Evolutionary conservation across 1,139 yeast species (phyloP).

Genomic region (Lodderomyces beijingensis): DNA sequence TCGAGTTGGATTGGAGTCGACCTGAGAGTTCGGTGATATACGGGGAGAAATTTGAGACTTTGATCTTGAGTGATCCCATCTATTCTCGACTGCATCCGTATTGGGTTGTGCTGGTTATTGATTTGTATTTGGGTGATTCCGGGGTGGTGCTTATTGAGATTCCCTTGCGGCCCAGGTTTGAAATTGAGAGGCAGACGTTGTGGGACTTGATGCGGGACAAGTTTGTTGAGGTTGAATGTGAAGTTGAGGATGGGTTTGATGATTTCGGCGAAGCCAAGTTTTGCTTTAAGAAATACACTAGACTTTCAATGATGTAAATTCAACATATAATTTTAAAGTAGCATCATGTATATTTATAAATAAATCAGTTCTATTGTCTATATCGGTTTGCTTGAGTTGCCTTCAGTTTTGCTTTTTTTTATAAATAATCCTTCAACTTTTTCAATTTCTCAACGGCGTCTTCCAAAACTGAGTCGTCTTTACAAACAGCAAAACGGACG

Average conservation of each 20-base stretch:
- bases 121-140: slow-evolving; percentile 31
- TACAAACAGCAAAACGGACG: slow-evolving; percentile 92
- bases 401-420: slow-evolving; percentile 4
- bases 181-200: slow-evolving; percentile 54
- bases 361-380: not conserved
- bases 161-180: slow-evolving; percentile 68
- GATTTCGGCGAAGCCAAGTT: slow-evolving; percentile 79
- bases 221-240: slow-evolving; percentile 20
- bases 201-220: slow-evolving; percentile 49
- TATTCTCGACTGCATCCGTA: slow-evolving; percentile 79
- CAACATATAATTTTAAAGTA: too few relatives aligned
- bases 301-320: too few relatives aligned
- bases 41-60: slow-evolving; percentile 43
- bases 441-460: slow-evolving; percentile 77
- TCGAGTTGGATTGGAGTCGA: slow-evolving; percentile 73
- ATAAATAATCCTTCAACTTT: slow-evolving; percentile 62
- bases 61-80: slow-evolving; percentile 82
- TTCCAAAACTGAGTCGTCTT: slow-evolving; percentile 73
- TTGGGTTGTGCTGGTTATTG: slow-evolving; percentile 61
- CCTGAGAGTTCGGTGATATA: slow-evolving; percentile 35
- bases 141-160: slow-evolving; percentile 57
- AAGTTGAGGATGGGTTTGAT: slow-evolving; percentile 62
- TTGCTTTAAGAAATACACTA: slow-evolving; percentile 44
- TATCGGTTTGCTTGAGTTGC: not conserved
- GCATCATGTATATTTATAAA: not conserved